A percentile compares a stretch with the other conserved stretches of the same genome.
Evolutionary conservation across 176 grass and related monocot genomes (phyloP).

Genomic region (Echinochloa phyllopogon): DNA sequence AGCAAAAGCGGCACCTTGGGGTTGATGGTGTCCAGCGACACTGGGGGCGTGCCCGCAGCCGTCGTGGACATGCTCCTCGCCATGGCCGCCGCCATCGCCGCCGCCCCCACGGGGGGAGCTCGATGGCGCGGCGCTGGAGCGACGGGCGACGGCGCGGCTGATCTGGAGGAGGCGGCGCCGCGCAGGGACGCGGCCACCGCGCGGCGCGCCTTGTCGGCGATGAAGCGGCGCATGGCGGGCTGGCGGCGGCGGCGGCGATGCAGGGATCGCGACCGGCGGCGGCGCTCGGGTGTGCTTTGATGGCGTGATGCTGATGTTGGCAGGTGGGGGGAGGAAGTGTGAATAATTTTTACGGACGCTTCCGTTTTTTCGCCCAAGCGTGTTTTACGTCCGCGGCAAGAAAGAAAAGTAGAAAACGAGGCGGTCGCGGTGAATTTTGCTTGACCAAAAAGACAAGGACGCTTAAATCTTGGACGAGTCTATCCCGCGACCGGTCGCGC

Average conservation of each 20-base stretch:
- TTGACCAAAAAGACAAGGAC: constrained; percentile 13
- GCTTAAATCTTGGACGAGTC: not conserved
- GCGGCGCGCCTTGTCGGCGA: constrained; percentile 59
- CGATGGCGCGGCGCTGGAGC: not conserved
- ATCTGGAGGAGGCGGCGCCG: constrained; percentile 38
- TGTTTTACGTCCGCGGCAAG: constrained; percentile 43
- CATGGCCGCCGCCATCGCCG: constrained; percentile 54
- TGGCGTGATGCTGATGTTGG: not conserved
- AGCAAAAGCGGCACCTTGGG: constrained; percentile 53
- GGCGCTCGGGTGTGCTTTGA: not conserved
- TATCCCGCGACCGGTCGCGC: too few species aligned
- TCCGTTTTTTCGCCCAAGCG: not conserved
- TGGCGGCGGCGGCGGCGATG: not conserved
- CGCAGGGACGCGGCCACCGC: constrained; percentile 46
- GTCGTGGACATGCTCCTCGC: constrained; percentile 51
- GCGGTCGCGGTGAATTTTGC: constrained; percentile 6
- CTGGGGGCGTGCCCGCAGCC: constrained; percentile 31
- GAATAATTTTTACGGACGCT: not conserved
- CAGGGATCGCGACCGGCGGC: not conserved
- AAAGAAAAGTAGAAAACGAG: constrained; percentile 20
- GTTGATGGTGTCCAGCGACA: constrained; percentile 69
- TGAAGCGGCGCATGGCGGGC: constrained; percentile 65
- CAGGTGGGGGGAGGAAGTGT: not conserved
- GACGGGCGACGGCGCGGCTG: constrained; percentile 37
- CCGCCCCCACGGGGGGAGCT: not conserved